Evolutionary conservation across 2,329 filamentous ascomycete species (phyloP).

Genomic region (Cladobotryum mycophilum): DNA sequence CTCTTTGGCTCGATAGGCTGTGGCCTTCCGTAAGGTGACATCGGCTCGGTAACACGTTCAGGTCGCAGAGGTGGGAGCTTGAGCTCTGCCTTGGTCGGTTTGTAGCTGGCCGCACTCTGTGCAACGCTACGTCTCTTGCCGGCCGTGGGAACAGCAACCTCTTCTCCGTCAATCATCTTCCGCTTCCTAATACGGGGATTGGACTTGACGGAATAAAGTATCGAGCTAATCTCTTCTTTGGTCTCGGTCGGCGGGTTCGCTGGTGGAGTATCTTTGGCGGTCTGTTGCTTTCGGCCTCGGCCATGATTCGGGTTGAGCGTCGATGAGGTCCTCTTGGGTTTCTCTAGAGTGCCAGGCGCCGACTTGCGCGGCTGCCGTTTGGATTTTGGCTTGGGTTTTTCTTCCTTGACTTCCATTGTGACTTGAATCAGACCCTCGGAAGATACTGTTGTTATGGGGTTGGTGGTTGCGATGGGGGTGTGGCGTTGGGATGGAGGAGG

Average conservation of each 20-base stretch:
- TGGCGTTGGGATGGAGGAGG: slow-evolving; percentile 3
- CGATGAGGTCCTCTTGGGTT: slow-evolving; percentile 23
- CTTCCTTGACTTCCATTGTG: neutral
- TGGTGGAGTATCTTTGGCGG: neutral
- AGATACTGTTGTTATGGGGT: neutral
- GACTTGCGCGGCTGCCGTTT: slow-evolving; percentile 33
- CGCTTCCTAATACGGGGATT: slow-evolving; percentile 41
- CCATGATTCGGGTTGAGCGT: slow-evolving; percentile 33
- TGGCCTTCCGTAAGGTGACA: slow-evolving; percentile 17
- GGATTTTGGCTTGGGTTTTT: slow-evolving; percentile 18
- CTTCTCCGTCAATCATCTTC: slow-evolving; percentile 39
- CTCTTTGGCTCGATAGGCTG: slow-evolving; percentile 25
- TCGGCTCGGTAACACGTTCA: slow-evolving; percentile 12
- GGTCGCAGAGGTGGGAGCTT: slow-evolving; percentile 27
- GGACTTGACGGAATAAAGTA: slow-evolving; percentile 45
- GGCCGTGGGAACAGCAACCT: slow-evolving; percentile 18
- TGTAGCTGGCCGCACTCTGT: slow-evolving; percentile 1
- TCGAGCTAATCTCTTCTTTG: slow-evolving; percentile 31
- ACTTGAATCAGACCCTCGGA: slow-evolving; percentile 3
- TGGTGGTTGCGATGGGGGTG: slow-evolving; percentile 5
- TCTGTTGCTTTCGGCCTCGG: slow-evolving; percentile 18
- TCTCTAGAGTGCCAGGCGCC: slow-evolving; percentile 30
- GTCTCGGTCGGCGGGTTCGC: slow-evolving; percentile 11
- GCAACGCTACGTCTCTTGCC: slow-evolving; percentile 11
- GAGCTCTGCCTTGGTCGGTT: slow-evolving; percentile 12